Evolutionary conservation across 169 alveolate species (phyloP).

Genomic region (Plasmodium gallinaceum): DNA sequence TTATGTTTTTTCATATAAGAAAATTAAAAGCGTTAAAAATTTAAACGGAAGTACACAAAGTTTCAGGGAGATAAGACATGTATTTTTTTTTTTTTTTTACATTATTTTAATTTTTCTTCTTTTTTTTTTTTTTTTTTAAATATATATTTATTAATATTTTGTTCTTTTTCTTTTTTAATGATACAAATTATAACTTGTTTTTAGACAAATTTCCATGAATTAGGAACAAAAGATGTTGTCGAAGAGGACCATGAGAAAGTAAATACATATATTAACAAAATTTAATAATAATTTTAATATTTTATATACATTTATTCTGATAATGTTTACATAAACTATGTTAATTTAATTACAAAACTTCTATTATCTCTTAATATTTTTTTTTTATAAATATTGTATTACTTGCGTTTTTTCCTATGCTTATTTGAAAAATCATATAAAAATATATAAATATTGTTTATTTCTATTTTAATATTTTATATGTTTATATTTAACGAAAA

Average conservation of each 20-base stretch:
- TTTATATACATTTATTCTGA: too few relatives aligned
- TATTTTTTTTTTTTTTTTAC: constrained; percentile 7
- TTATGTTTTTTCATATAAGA: constrained; percentile 35
- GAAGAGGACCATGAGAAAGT: background rate
- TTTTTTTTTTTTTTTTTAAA: background rate
- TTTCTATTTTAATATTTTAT: too few relatives aligned
- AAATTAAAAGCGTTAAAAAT: constrained; percentile 12
- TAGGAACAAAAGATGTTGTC: background rate
- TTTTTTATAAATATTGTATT: too few relatives aligned
- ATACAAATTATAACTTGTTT: background rate
- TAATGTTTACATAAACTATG: too few relatives aligned
- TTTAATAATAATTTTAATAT: background rate
- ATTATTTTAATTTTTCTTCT: background rate
- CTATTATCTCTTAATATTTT: too few relatives aligned
- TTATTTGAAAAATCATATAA: too few relatives aligned
- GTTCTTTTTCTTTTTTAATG: too few relatives aligned
- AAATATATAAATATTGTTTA: too few relatives aligned
- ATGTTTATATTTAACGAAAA: too few relatives aligned
- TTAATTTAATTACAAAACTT: too few relatives aligned
- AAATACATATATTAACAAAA: background rate
- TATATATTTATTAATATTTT: too few relatives aligned
- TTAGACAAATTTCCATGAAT: constrained; percentile 13
- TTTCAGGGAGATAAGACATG: constrained; percentile 25
- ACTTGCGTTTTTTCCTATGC: too few relatives aligned
- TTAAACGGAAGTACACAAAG: constrained; percentile 16